Evolutionary conservation across 441 rosid genomes (phyloP), one percentile per base, ranked within the genome.

Genomic region (Eruca vesicaria): DNA sequence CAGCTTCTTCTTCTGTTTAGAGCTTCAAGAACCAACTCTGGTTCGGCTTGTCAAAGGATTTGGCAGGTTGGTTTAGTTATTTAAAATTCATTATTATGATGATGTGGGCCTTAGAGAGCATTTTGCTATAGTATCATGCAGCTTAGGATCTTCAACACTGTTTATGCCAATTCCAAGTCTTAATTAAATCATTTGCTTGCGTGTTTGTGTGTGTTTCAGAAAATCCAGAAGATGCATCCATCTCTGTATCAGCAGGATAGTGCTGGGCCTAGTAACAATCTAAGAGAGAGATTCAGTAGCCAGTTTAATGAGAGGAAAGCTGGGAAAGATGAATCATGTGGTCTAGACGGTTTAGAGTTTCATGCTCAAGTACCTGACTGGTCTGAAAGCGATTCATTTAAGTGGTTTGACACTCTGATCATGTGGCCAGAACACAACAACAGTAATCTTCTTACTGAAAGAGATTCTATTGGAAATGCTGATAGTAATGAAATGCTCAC

Each of bases 331-430:
- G 61, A 61, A 70, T 67, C 31, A 60, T 2, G 58, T 68, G 60
- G 89, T 81, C 92, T 82, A 32, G 14, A 89, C 58, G 98, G 98
- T 18, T 84, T 89, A 55, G 71, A 69, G 20, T 88, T 77, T 82
- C 99, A 93, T 79, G 99, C 87, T 55, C 82, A 82, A 69, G 81
- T 93, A 63, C 92, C 95, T 9, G 88, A 84, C 59, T 91, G 97
- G 97, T 82, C 83, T 53, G 91, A 88, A 81, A 82, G 86, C 71
- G 90, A 91, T 78, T 26, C 78, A 31, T 23, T 23, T 23, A 91
- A 89, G 84, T 96, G 99, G 99, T 43, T 83, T 15, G 99, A 97
- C 57, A 79, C 82, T 52, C 85, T 28, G 63, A 57, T 84, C 60
- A 57, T 84, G 26, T 96, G 99, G 99, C 99, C 98, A 43, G 89